Evolutionary conservation across 768 basidiomycete species (phyloP).

Genomic region (Termitomyces sp.): DNA sequence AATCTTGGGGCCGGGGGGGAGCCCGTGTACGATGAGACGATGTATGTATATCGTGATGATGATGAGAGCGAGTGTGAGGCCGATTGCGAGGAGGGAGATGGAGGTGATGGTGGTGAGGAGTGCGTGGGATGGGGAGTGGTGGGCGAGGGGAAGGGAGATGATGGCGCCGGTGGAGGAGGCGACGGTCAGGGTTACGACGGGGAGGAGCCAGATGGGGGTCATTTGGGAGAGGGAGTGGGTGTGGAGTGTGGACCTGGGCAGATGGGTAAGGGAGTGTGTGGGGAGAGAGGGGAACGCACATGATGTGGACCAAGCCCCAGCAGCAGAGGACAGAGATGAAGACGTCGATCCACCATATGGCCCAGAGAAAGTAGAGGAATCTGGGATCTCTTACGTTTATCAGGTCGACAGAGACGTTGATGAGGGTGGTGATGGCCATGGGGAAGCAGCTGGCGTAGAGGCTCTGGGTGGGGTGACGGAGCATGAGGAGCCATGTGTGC

Average conservation of each 20-base stretch:
- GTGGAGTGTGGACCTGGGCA: conserved; percentile 51
- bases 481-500: conserved; percentile 40
- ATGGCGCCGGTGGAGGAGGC: conserved; percentile 64
- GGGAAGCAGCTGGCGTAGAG: conserved; percentile 21
- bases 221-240: conserved; percentile 52
- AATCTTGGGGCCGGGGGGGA: conserved; percentile 40
- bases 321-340: conserved; percentile 51
- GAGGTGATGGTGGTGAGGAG: conserved; percentile 53
- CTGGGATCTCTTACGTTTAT: conserved; percentile 31
- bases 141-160: conserved; percentile 46
- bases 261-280: neutral
- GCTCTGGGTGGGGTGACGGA: conserved; percentile 39
- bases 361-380: conserved; percentile 54
- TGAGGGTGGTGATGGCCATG: conserved; percentile 53
- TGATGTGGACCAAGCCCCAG: conserved; percentile 61
- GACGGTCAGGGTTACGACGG: conserved; percentile 72
- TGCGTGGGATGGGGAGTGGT: conserved; percentile 44
- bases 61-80: conserved; percentile 61
- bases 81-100: conserved; percentile 52
- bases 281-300: conserved; percentile 40
- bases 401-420: conserved; percentile 39
- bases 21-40: conserved; percentile 54
- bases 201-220: conserved; percentile 70
- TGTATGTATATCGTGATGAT: conserved; percentile 63
- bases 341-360: conserved; percentile 63